These are phyloP conservation scores for Lasiosphaeria hispida DNA, from an alignment of 495 filamentous ascomycete genomes.

Conservation along the genomic window DNA sequence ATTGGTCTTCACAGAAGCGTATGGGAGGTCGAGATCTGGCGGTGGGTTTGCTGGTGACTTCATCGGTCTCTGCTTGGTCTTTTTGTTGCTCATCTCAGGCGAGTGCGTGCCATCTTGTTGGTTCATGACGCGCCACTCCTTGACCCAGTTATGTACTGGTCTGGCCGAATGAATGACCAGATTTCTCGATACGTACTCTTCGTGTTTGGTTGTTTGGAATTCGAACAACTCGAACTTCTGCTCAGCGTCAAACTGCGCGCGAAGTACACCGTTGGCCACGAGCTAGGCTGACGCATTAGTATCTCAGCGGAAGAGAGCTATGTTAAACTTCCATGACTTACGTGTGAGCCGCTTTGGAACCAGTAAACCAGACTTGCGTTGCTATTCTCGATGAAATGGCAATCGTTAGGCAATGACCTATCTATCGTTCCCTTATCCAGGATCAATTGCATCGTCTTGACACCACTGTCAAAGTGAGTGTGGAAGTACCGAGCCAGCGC, in stretches of 20 bases:
- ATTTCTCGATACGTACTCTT: constrained; percentile 65
- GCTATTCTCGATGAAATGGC: constrained; percentile 60
- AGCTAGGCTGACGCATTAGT: constrained; percentile 47
- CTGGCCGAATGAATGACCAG: constrained; percentile 53
- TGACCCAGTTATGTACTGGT: constrained; percentile 53
- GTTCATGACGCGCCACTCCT: constrained; percentile 54
- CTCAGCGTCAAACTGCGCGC: constrained; percentile 64
- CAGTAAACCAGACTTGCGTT: constrained; percentile 69
- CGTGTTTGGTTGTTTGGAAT: constrained; percentile 59
- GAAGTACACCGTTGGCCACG: constrained; percentile 59
- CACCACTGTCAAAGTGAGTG: constrained; percentile 79
- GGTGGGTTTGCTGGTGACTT: constrained; percentile 51
- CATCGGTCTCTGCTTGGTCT: constrained; percentile 52
- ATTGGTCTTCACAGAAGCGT: constrained; percentile 58
- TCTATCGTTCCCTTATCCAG: constrained; percentile 59
- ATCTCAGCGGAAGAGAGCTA: neutral
- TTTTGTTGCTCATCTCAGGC: constrained; percentile 74
- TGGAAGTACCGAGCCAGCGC: constrained; percentile 77
- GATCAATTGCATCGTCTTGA: constrained; percentile 74
- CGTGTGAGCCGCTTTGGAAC: constrained; percentile 69
- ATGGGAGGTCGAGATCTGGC: constrained; percentile 58
- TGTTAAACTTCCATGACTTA: constrained; percentile 35
- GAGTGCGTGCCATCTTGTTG: constrained; percentile 62
- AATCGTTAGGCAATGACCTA: constrained; percentile 54
- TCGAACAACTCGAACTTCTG: constrained; percentile 73